Evolutionary conservation across 2,329 filamentous ascomycete species (phyloP).

Genomic region (Penicillium aurantiogriseum): DNA sequence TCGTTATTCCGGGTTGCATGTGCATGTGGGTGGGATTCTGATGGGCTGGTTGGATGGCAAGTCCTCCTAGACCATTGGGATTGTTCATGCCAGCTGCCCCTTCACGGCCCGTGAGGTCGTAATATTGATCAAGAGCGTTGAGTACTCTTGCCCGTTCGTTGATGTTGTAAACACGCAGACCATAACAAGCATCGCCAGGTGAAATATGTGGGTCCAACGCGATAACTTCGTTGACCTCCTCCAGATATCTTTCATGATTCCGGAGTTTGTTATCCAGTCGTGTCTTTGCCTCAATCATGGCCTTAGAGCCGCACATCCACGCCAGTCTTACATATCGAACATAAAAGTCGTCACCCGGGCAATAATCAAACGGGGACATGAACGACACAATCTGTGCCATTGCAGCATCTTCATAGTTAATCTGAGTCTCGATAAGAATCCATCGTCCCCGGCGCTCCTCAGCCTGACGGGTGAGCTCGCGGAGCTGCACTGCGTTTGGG

Average conservation of each 20-base stretch:
- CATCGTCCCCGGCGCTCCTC: background rate
- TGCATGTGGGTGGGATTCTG: too few relatives aligned
- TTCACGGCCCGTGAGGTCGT: background rate
- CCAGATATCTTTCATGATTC: background rate
- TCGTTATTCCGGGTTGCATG: too few relatives aligned
- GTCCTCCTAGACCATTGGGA: too few relatives aligned
- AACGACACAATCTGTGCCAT: background rate
- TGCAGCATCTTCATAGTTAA: background rate
- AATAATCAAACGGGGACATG: background rate
- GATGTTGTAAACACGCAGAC: background rate
- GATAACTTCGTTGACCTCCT: slow-evolving; percentile 1
- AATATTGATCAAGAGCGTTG: background rate
- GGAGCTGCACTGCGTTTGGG: too few relatives aligned
- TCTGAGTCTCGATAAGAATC: background rate
- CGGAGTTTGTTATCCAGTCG: background rate
- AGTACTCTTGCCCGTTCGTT: background rate
- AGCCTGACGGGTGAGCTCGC: background rate
- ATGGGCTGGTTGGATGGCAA: background rate
- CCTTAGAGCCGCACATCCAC: background rate
- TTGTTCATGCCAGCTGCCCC: background rate
- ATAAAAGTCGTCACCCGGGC: background rate
- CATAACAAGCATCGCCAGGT: background rate
- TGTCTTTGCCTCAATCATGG: background rate
- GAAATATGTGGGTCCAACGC: background rate
- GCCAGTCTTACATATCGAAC: background rate